Percentiles rank a stretch among this genome's conserved stretches.
Conservation (phyloP, 225 moss, liverwort and hornwort genomes). For the Bryoerythrophyllum caledonicum region DNA sequence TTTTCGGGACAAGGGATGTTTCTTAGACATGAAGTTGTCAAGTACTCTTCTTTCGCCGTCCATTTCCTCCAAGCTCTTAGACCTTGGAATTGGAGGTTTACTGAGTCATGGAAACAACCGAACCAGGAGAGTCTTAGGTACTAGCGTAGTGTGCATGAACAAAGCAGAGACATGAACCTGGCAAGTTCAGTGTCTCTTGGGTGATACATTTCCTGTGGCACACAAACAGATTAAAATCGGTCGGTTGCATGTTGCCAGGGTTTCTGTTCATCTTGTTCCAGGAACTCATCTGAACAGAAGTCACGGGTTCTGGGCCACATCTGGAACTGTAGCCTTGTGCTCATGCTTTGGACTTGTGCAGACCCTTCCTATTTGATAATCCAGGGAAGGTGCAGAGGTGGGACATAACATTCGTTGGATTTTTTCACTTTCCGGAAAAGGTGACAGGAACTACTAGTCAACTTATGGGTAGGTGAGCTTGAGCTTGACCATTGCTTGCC, state of each 20-base stretch:
- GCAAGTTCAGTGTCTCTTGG: neutral
- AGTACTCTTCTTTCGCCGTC: neutral
- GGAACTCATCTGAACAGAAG: neutral
- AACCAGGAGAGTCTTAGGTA: neutral
- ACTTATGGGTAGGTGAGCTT: too few relatives aligned
- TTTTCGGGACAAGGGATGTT: neutral
- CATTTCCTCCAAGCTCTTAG: neutral
- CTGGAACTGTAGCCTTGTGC: neutral
- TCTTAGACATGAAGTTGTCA: neutral
- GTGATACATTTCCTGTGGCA: neutral
- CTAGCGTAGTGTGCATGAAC: too few relatives aligned
- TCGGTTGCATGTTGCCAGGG: neutral
- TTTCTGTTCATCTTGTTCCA: neutral
- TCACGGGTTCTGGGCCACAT: neutral
- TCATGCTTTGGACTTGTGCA: neutral
- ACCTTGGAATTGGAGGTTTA: neutral
- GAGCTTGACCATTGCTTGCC: too few relatives aligned
- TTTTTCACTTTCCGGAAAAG: too few relatives aligned
- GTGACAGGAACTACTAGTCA: too few relatives aligned
- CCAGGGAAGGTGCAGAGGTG: neutral
- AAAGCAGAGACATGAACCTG: constrained; percentile 28
- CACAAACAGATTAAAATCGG: neutral
- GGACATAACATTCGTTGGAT: neutral
- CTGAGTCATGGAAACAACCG: neutral
- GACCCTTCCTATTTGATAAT: neutral